Evolutionary conservation across 2,329 filamentous ascomycete species (phyloP).

Genomic region (Alternaria longipes): DNA sequence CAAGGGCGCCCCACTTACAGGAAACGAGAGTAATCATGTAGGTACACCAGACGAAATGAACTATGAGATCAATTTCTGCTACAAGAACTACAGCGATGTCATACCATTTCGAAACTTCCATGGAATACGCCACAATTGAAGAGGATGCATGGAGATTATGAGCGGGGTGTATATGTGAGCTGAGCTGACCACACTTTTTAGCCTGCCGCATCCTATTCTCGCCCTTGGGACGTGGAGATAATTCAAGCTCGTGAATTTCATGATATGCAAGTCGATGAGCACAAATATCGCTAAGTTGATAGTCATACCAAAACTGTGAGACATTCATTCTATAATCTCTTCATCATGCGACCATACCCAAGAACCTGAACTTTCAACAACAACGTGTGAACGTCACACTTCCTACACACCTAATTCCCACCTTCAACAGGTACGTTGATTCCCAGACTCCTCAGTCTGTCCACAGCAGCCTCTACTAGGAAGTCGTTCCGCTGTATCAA

Average conservation of each 20-base stretch:
- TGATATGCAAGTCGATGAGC: not conserved
- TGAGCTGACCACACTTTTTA: not conserved
- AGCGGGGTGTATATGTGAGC: not conserved
- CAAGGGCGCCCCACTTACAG: not conserved
- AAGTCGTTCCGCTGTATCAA: conserved; percentile 45
- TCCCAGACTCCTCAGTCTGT: conserved; percentile 41
- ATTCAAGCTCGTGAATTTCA: not conserved
- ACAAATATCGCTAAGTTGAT: not conserved
- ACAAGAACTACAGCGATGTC: no score
- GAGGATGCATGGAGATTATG: no score
- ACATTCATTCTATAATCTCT: not conserved
- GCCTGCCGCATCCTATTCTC: not conserved
- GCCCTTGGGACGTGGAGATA: not conserved
- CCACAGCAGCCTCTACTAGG: conserved; percentile 45
- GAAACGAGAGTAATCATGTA: no score
- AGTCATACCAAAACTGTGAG: not conserved
- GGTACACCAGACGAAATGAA: no score
- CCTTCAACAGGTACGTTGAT: conserved; percentile 32
- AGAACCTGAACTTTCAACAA: not conserved
- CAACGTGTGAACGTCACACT: not conserved
- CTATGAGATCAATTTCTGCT: no score
- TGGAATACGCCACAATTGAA: no score
- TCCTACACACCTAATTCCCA: not conserved
- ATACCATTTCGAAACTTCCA: no score
- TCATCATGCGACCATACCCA: not conserved